Base-by-base conservation (phyloP, 1,284 basidiomycete species). In the Apiotrichum gracile region DNA sequence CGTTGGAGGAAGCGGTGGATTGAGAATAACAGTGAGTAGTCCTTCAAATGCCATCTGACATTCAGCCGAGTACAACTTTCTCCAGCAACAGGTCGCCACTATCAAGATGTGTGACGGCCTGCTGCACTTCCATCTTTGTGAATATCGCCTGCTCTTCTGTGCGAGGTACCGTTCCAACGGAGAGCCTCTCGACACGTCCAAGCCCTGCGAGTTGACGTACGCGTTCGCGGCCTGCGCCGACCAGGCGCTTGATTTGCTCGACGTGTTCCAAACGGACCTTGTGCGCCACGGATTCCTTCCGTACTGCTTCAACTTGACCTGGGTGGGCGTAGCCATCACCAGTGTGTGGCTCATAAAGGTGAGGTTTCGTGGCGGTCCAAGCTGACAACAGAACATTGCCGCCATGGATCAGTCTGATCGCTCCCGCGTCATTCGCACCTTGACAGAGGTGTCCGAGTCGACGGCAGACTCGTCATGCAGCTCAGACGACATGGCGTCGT, bases 1-100 rank as follows among this genome's bases (percentile, higher is more conserved):
- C 51, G 58, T 2, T 69, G 67, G 66, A 49, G 59, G 19, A 54
- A 55, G 33, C 48, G 54, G 24, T 70, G 67, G 66, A 54, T 70
- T 19, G 57, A 56, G 22, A 43, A 60, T 34, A 57, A 56, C 37
- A 24, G 66, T 67, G 44, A 54, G 66, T 4, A 27, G 16, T 12
- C 2, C 2, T 13, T 7, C 26, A 26, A 19, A 19, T 26, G 29
- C 2, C 35, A 16, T 19, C 51, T 52, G 25, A 49, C 55, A 16
- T 14, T n/a, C 8, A 60, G 60, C 44, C 37, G 57, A 57, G 37
- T 54, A 57, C 49, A 53, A 52, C 33, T 61, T 62, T 48, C 31
- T 51, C 6, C 54, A 50, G 14, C 56, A 58, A 13, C 61, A 61
- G 42, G 39, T 64, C 3, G 42, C 62, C 19, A 58, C 58, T n/a